Evolutionary conservation across 1,139 yeast genomes (phyloP), one percentile per base, ranked within the genome.

Genomic region (Chernovozyma sophiae-reginae): DNA sequence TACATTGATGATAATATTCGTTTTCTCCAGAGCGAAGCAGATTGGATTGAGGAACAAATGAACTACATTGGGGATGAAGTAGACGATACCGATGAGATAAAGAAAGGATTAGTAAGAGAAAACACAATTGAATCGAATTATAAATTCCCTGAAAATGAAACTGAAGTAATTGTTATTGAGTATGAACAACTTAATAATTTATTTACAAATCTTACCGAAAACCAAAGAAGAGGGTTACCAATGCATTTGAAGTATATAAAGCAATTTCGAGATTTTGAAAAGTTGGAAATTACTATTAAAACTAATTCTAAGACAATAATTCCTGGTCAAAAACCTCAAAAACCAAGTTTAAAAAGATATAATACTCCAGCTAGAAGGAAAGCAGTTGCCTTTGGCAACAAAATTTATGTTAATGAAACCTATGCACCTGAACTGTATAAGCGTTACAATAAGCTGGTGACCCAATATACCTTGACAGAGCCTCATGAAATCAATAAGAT

Each of bases 391-490:
- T 76, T 76, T 45, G 63, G 76, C n/a, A 64, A 68, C 42, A 62
- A 63, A 40, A 60, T 74, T 19, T 55, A 51, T 25, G 57, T 73
- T 33, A 69, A 66, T 42, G 77, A 74, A 41, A 73, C 81, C 0
- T 72, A 61, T 46, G 63, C 78, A 2, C 65, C 77, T 3, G 65
- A 62, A 25, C 57, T 60, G 49, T 77, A 77, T 52, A 70, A 72
- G 44, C 59, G 82, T 29, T 72, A 65, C 52, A 76, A 76, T 51
- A 73, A 71, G 49, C 65, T 72, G 23, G 74, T 71, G 5, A 74
- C 79, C 18, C 78, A 75, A 44, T 64, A 68, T 44, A 62, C 74
- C 12, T 63, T 75, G 37, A 61, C 69, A 11, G 76, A 74, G 41
- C 68, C 73, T 5, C 47, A 51, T 10, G 71, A 71, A 45, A 68